Conservation (phyloP, 176 grass and related monocot species). For the Microstegium vimineum region DNA sequence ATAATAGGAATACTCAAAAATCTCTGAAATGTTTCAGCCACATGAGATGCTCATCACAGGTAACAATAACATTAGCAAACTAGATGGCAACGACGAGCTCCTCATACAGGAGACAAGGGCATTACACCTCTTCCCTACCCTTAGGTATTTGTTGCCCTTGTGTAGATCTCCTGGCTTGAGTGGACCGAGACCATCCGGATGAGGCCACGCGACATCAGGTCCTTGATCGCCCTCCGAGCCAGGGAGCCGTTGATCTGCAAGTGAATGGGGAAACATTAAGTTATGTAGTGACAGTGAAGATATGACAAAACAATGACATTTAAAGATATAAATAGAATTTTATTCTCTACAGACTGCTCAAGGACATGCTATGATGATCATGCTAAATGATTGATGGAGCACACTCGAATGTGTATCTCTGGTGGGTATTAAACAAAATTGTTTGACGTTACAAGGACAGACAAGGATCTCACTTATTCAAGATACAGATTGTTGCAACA, state of each 20-base stretch:
- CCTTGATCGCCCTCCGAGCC: constrained; percentile 42
- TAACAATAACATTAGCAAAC: constrained; percentile 17
- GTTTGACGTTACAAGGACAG: background rate
- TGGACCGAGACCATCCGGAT: constrained; percentile 35
- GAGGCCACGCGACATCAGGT: constrained; percentile 32
- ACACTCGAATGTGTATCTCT: background rate
- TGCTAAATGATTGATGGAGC: background rate
- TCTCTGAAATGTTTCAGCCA: constrained; percentile 23
- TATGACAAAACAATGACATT: background rate
- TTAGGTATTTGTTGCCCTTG: constrained; percentile 54
- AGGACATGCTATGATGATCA: background rate
- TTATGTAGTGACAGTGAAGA: background rate
- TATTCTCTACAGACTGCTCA: background rate
- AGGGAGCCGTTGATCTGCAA: constrained; percentile 33
- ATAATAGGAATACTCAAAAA: constrained; percentile 21
- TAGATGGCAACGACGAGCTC: background rate
- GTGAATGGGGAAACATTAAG: background rate
- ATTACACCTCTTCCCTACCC: background rate
- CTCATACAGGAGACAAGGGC: background rate
- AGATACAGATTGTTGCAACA: background rate
- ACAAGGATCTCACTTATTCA: background rate
- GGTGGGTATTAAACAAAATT: background rate
- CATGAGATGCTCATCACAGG: constrained; percentile 6
- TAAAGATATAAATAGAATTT: too few species aligned
- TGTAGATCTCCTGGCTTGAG: constrained; percentile 58